phyloP scores from a whole-genome alignment of 2,329 filamentous ascomycete species.

The Monosporascus sp. region DNA sequence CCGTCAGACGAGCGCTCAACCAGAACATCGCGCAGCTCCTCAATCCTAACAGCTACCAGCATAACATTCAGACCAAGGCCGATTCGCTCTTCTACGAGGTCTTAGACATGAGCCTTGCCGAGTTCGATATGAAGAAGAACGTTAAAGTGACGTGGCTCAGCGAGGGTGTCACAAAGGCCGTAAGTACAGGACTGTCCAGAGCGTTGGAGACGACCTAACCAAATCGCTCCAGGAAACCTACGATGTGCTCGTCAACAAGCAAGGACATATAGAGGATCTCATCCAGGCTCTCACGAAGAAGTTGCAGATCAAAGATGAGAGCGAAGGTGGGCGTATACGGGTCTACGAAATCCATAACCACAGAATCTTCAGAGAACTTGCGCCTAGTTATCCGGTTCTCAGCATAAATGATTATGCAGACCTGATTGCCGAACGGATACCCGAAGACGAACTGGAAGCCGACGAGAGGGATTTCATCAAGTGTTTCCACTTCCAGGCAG shows the following conservation, averaged over 20 bases:
- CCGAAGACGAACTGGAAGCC: slow-evolving; percentile 63
- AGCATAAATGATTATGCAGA: slow-evolving; percentile 81
- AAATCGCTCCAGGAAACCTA: slow-evolving; percentile 56
- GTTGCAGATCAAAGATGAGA: slow-evolving; percentile 70
- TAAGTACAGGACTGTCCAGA: slow-evolving; percentile 34
- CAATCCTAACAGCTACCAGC: slow-evolving; percentile 67
- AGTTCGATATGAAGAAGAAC: slow-evolving; percentile 87
- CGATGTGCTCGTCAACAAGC: slow-evolving; percentile 85
- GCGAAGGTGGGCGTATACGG: slow-evolving; percentile 63
- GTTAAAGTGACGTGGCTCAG: slow-evolving; percentile 80
- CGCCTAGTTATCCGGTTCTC: slow-evolving; percentile 65
- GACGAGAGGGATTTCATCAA: slow-evolving; percentile 60
- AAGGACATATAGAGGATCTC: slow-evolving; percentile 73
- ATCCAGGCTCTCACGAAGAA: slow-evolving; percentile 75
- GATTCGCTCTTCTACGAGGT: slow-evolving; percentile 91
- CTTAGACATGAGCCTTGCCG: slow-evolving; percentile 87
- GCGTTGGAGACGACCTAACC: slow-evolving; percentile 17
- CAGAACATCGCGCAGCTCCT: slow-evolving; percentile 77
- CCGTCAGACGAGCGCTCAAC: slow-evolving; percentile 68
- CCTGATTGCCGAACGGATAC: slow-evolving; percentile 76
- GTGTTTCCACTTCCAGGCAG: slow-evolving; percentile 90
- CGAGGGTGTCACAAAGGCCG: slow-evolving; percentile 89
- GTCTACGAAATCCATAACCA: slow-evolving; percentile 79
- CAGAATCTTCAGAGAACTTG: slow-evolving; percentile 78
- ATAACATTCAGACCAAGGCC: slow-evolving; percentile 63